Evolutionary conservation across 2,329 filamentous ascomycete species (phyloP).

Genomic region (Calonectria honghensis): DNA sequence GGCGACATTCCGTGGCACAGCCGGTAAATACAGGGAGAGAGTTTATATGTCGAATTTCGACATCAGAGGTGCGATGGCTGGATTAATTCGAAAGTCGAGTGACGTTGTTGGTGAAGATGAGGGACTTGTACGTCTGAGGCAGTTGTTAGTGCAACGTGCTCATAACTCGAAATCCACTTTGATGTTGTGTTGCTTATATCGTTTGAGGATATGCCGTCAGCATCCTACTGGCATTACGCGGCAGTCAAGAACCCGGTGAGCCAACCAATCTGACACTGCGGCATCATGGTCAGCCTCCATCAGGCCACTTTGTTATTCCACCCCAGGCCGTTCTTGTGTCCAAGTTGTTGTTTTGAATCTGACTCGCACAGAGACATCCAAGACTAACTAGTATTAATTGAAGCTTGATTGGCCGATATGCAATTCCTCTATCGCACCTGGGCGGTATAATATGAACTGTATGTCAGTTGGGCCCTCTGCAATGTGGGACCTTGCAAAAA

Average conservation of each 20-base stretch:
- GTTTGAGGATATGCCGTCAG: conserved; percentile 22
- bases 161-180: background rate
- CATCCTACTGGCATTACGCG: background rate
- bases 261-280: background rate
- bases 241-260: background rate
- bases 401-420: too few species aligned
- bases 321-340: background rate
- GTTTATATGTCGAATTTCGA: background rate
- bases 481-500: too few species aligned
- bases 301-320: background rate
- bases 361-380: background rate
- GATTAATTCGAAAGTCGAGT: background rate
- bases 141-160: background rate
- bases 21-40: background rate
- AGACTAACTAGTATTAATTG: too few species aligned
- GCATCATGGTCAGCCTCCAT: background rate
- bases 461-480: too few species aligned
- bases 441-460: too few species aligned
- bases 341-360: background rate
- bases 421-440: too few species aligned
- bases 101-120: background rate
- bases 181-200: background rate
- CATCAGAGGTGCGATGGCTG: background rate
- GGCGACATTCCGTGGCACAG: background rate
- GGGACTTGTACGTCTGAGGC: background rate